Conservation (phyloP, 495 filamentous ascomycete genomes). For the Aspergillus indologenus region DNA sequence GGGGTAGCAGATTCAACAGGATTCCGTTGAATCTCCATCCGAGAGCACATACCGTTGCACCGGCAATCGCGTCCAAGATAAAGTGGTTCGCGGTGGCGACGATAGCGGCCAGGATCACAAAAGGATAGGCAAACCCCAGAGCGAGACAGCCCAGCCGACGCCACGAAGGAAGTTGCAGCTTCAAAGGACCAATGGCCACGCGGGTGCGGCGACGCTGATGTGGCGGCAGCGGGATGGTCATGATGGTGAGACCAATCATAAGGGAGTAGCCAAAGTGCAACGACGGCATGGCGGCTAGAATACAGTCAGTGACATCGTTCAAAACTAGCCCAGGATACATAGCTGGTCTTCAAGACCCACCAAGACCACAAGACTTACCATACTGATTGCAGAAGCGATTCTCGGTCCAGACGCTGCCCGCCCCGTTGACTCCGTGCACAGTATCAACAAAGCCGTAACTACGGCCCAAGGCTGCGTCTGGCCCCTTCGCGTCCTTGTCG, state of each 20-base stretch:
- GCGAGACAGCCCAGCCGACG: constrained; percentile 43
- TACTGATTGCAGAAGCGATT: constrained; percentile 68
- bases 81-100: constrained; percentile 74
- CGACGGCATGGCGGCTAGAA: constrained; percentile 71
- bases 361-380: constrained; percentile 31
- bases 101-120: constrained; percentile 63
- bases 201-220: constrained; percentile 31
- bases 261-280: constrained; percentile 80
- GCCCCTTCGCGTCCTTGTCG: constrained; percentile 43
- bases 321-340: neutral
- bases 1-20: constrained; percentile 55
- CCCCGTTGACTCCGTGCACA: constrained; percentile 62
- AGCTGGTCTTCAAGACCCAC: neutral
- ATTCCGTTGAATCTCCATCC: constrained; percentile 58
- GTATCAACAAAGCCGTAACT: constrained; percentile 73
- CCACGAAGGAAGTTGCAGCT: constrained; percentile 39
- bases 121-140: constrained; percentile 61
- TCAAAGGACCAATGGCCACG: constrained; percentile 19
- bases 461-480: constrained; percentile 45
- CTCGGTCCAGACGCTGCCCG: constrained; percentile 67
- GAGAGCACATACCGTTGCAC: constrained; percentile 54
- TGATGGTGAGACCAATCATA: constrained; percentile 67
- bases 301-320: neutral
- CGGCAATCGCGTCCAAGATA: constrained; percentile 67
- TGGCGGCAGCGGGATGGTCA: constrained; percentile 47